Evolutionary conservation across 2,329 filamentous ascomycete genomes (phyloP).

Genomic region (Colletotrichum sp.): DNA sequence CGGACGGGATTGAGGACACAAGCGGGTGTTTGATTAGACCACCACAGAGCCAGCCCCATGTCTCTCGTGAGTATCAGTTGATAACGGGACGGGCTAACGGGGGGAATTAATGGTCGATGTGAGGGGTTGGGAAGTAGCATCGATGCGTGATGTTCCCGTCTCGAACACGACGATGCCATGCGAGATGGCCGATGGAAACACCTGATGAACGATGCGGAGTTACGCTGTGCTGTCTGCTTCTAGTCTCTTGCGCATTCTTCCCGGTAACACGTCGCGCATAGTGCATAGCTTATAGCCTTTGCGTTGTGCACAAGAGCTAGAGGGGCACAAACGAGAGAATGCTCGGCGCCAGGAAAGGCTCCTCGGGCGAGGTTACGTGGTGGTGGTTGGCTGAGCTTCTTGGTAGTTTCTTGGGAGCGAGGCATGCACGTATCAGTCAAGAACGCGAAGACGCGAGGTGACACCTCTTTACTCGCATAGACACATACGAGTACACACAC

Average conservation of each 20-base stretch:
- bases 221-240: background rate
- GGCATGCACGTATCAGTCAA: background rate
- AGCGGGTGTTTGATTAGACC: background rate
- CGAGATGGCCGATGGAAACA: slow-evolving; percentile 8
- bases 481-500: background rate
- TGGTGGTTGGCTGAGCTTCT: background rate
- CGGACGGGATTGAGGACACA: background rate
- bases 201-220: background rate
- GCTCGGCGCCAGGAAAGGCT: slow-evolving; percentile 1
- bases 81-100: background rate
- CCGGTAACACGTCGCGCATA: background rate
- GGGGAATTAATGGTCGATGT: background rate
- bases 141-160: background rate
- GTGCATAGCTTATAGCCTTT: background rate
- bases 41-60: background rate
- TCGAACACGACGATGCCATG: slow-evolving; percentile 1
- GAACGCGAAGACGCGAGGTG: background rate
- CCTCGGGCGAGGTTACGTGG: background rate
- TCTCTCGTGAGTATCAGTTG: background rate
- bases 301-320: background rate
- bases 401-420: background rate
- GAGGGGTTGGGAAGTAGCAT: background rate
- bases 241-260: background rate
- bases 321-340: background rate
- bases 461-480: background rate